Conservation (phyloP, 768 basidiomycete species). For the Podaxis sp. region DNA sequence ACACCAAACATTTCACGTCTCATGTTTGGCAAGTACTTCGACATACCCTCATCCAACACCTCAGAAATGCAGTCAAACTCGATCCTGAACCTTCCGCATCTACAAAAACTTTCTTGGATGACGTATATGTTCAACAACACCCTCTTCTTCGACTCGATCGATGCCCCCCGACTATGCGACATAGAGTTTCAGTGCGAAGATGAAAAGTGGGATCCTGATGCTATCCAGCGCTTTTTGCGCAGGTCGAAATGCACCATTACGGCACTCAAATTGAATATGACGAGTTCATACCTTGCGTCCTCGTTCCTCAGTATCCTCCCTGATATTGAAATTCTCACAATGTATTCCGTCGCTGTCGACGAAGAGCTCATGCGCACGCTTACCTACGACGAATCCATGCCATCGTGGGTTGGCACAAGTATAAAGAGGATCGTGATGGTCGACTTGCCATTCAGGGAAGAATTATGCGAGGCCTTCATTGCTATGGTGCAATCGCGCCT, state of each 20-base stretch:
- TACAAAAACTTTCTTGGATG: background rate
- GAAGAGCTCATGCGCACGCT: background rate
- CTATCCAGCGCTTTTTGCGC: background rate
- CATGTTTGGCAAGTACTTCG: background rate
- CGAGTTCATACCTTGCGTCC: background rate
- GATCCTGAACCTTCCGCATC: background rate
- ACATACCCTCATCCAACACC: background rate
- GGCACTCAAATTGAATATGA: background rate
- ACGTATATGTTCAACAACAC: background rate
- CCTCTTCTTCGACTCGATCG: background rate
- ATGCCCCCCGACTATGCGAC: background rate
- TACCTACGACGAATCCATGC: background rate
- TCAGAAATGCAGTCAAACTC: background rate
- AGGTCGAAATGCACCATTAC: slow-evolving; percentile 2
- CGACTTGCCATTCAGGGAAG: background rate
- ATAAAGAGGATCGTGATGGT: background rate
- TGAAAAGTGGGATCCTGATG: background rate
- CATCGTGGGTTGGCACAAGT: background rate
- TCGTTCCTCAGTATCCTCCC: background rate
- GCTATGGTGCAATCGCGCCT: slow-evolving; percentile 9
- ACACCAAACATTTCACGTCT: background rate
- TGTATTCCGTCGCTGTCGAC: background rate
- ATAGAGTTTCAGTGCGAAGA: background rate
- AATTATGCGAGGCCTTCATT: background rate
- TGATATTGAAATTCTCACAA: background rate